Conservation (phyloP, 2,329 filamentous ascomycete species). For the Monosporascus sp. region DNA sequence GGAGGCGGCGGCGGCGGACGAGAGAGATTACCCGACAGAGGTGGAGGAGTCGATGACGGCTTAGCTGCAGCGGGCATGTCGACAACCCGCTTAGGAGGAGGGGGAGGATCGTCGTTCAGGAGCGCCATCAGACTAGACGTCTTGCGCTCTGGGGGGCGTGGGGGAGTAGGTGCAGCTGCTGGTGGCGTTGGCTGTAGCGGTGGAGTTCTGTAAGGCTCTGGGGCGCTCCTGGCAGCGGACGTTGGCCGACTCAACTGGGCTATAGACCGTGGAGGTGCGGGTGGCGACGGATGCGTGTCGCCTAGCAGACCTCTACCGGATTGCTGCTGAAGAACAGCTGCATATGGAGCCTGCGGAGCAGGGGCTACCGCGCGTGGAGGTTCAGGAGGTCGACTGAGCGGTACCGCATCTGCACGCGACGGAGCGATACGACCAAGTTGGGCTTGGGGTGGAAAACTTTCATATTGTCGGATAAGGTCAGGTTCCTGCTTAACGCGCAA, state of each 20-base stretch:
- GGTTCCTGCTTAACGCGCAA: conserved; percentile 46
- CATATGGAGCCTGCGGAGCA: conserved; percentile 28
- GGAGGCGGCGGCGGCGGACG: conserved; percentile 35
- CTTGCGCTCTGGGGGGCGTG: conserved; percentile 47
- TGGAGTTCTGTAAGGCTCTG: conserved; percentile 28
- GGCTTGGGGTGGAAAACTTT: conserved; percentile 35
- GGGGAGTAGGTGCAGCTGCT: conserved; percentile 33
- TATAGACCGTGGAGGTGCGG: conserved; percentile 31
- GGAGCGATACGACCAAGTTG: conserved; percentile 34
- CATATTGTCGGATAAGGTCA: conserved; percentile 41
- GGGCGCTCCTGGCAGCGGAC: conserved; percentile 21
- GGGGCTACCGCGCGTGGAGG: conserved; percentile 33
- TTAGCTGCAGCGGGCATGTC: conserved; percentile 39
- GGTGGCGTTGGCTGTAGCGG: conserved; percentile 33
- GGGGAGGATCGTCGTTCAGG: conserved; percentile 55
- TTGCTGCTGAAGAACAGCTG: conserved; percentile 34
- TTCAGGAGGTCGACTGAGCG: conserved; percentile 38
- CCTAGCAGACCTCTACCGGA: conserved; percentile 35
- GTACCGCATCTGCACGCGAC: conserved; percentile 35
- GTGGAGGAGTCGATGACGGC: conserved; percentile 48
- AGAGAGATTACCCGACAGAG: conserved; percentile 35
- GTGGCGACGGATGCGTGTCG: conserved; percentile 35
- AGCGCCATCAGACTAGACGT: conserved; percentile 59
- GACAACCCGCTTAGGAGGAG: conserved; percentile 43
- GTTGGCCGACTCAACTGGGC: conserved; percentile 24